Base-by-base conservation (phyloP, 805 yeast species). In the Starmerella cellae region DNA sequence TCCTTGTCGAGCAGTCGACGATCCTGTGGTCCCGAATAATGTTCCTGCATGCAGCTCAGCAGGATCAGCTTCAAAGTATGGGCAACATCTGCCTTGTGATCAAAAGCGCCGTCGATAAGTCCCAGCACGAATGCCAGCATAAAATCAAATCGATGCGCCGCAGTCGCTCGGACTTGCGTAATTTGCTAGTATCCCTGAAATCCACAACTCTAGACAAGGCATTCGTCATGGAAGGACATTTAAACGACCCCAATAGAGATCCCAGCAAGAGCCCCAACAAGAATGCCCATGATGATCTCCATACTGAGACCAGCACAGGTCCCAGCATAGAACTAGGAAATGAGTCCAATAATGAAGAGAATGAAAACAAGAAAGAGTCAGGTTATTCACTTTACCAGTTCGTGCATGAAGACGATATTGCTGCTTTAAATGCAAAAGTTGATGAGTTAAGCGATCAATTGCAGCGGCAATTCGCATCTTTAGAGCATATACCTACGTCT, bases 31-130 rank as follows among this genome's bases (percentile, higher is more conserved):
- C 72, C 2, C 66, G 64, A 39, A 56, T 68, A 9, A 60, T 60
- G 24, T 77, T 70, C 49, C 54, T 72, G 35, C 55, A 65, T 19
- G 66, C 62, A 33, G 67, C 79, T 14, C 54, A 67, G 14, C 61
- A 60, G 22, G 70, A 68, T 35, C 81, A 76, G 54, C 57, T 71
- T 13, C 51, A 48, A 29, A 44, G 43, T 20, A 39, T 48, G 43
- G 55, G 47, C 52, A 63, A 24, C 53, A 71, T 34, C 54, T 75
- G 28, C 58, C 61, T 38, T 57, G 56, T 45, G 44, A 48, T 45
- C 24, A 45, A 42, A 40, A 20, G 49, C 61, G 50, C 51, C 37
- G 41, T 56, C 44, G 48, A 49, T 42, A 45, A 47, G 26, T 44
- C 52, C 3, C 45, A 46, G 11, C 19, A 29, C 16, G 45, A 50